These are phyloP conservation scores for Vigna trinervia DNA, from an alignment of 306 rosid species.

Conservation along the genomic window DNA sequence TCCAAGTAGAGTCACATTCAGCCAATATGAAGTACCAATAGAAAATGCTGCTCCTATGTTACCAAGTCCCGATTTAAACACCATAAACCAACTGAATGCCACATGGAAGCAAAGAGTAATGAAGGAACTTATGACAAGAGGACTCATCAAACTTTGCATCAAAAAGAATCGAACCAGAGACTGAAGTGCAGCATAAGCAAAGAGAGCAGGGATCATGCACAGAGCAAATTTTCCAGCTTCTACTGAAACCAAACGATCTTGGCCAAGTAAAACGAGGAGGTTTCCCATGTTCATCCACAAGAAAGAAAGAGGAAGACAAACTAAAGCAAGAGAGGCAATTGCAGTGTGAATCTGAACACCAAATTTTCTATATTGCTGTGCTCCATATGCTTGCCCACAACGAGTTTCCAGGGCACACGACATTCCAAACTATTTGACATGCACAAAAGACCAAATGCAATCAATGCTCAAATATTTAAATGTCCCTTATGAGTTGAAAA, in stretches of 20 bases:
- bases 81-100: constrained; percentile 71
- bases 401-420: constrained; percentile 70
- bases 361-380: constrained; percentile 60
- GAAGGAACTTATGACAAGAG: constrained; percentile 62
- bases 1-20: constrained; percentile 68
- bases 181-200: constrained; percentile 70
- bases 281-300: constrained; percentile 68
- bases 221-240: constrained; percentile 72
- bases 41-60: constrained; percentile 80
- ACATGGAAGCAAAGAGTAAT: constrained; percentile 65
- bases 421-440: constrained; percentile 64
- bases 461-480: too few species aligned
- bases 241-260: constrained; percentile 76
- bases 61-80: constrained; percentile 62
- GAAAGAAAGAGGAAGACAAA: constrained; percentile 64
- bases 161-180: constrained; percentile 67
- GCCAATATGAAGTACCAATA: constrained; percentile 76
- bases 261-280: constrained; percentile 65
- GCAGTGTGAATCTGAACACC: constrained; percentile 62
- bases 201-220: constrained; percentile 78
- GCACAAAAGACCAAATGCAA: too few species aligned
- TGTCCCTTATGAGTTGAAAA: too few species aligned
- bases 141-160: constrained; percentile 67
- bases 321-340: constrained; percentile 57
- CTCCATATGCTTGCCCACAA: constrained; percentile 78